A percentile compares a stretch with the other conserved stretches of the same genome.
These are phyloP conservation scores for Nemania serpens DNA, from an alignment of 2,329 filamentous ascomycete genomes.

Conservation along the genomic window DNA sequence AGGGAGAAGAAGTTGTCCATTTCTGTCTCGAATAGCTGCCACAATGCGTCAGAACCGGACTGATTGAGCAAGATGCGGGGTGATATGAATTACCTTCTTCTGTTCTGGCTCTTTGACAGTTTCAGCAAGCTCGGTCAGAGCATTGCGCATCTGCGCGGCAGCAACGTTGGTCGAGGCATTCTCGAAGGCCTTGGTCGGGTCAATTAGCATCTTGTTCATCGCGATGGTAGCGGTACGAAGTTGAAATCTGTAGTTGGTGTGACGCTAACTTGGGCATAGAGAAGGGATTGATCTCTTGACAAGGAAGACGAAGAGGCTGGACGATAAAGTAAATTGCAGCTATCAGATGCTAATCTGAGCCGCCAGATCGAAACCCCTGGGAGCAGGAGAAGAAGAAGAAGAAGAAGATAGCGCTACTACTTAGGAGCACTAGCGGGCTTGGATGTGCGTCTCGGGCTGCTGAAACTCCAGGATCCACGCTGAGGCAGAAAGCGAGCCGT, in stretches of 20 bases:
- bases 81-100: slow-evolving; percentile 70
- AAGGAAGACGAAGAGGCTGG: neutral
- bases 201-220: slow-evolving; percentile 41
- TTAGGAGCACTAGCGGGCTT: slow-evolving; percentile 1
- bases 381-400: neutral
- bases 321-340: neutral
- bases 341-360: neutral
- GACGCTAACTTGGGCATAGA: neutral
- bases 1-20: slow-evolving; percentile 99
- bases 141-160: slow-evolving; percentile 98
- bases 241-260: neutral
- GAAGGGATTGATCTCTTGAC: neutral
- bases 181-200: slow-evolving; percentile 81
- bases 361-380: neutral
- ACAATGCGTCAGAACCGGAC: slow-evolving; percentile 7
- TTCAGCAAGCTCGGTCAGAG: slow-evolving; percentile 89
- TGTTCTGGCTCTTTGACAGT: slow-evolving; percentile 79
- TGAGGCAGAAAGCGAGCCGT: neutral
- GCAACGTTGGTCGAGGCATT: slow-evolving; percentile 98
- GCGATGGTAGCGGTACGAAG: neutral
- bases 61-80: neutral
- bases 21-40: slow-evolving; percentile 91
- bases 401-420: neutral
- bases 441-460: neutral
- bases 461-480: neutral